A percentile compares a stretch with the other conserved stretches of the same genome.
These are phyloP conservation scores for Ascochyta viciae-villosae DNA, from an alignment of 2,329 filamentous ascomycete genomes.

Conservation along the genomic window DNA sequence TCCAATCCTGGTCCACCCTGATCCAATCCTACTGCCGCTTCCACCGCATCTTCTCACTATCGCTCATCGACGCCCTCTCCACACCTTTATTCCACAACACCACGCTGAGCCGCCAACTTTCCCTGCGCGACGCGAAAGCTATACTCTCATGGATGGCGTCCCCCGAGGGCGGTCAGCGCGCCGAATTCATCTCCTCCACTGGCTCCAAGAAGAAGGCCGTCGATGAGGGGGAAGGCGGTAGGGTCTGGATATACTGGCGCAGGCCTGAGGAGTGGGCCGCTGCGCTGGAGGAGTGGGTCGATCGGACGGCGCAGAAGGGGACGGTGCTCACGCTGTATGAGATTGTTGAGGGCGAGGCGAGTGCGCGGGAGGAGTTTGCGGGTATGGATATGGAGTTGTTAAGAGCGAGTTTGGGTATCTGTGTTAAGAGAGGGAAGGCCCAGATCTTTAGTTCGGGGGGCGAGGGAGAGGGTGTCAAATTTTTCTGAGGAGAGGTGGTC, in stretches of 20 bases:
- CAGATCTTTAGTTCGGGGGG: slow-evolving; percentile 86
- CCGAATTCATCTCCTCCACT: slow-evolving; percentile 66
- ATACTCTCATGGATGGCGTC: slow-evolving; percentile 65
- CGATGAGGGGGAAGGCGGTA: slow-evolving; percentile 42
- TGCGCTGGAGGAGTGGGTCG: slow-evolving; percentile 77
- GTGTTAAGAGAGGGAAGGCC: slow-evolving; percentile 89
- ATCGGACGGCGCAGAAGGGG: slow-evolving; percentile 87
- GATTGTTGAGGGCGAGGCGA: slow-evolving; percentile 84
- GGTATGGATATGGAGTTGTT: slow-evolving; percentile 87
- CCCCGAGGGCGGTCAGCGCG: slow-evolving; percentile 60
- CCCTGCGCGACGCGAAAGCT: slow-evolving; percentile 59
- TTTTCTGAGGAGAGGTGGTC: slow-evolving; percentile 69
- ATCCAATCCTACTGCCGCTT: slow-evolving; percentile 84
- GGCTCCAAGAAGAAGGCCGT: slow-evolving; percentile 27
- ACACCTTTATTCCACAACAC: slow-evolving; percentile 65
- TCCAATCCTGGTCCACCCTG: slow-evolving; percentile 84
- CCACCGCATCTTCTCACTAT: slow-evolving; percentile 77
- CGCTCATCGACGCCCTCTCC: slow-evolving; percentile 63
- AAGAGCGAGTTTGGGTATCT: slow-evolving; percentile 76
- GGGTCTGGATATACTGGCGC: slow-evolving; percentile 80
- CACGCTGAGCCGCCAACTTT: slow-evolving; percentile 54
- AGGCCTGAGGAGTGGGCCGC: slow-evolving; percentile 90
- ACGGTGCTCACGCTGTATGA: slow-evolving; percentile 93
- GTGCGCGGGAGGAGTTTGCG: slow-evolving; percentile 73
- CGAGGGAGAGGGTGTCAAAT: slow-evolving; percentile 80